Conservation (phyloP, 352 stramenopile genomes). For the Phytophthora sansomeana region DNA sequence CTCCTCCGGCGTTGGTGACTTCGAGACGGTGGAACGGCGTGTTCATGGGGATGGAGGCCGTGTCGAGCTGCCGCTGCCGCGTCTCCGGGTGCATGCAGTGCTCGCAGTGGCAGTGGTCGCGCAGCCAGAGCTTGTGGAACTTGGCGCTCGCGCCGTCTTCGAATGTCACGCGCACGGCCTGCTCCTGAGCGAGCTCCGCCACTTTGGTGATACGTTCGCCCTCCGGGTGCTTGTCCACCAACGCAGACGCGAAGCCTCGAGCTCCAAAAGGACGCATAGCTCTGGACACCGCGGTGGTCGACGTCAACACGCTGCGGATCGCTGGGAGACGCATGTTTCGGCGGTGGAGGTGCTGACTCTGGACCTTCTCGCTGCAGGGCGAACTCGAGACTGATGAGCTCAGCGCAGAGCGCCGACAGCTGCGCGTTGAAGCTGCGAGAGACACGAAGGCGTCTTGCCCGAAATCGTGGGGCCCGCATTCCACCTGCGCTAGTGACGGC, state of each 20-base stretch:
- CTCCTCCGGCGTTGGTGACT: conserved; percentile 37
- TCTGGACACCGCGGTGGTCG: background rate
- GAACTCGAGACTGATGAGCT: conserved; percentile 28
- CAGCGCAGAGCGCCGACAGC: conserved; percentile 4
- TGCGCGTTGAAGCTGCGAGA: conserved; percentile 37
- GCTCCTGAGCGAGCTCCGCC: conserved; percentile 56
- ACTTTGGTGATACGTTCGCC: conserved; percentile 47
- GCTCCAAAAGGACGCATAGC: background rate
- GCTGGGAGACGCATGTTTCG: conserved; percentile 34
- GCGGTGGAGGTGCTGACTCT: background rate
- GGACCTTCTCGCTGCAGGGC: conserved; percentile 12
- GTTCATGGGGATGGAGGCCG: conserved; percentile 76
- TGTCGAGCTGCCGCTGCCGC: conserved; percentile 78
- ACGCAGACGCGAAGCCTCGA: conserved; percentile 27
- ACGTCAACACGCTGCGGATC: conserved; percentile 23
- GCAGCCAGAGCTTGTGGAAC: conserved; percentile 90
- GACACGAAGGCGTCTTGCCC: conserved; percentile 24
- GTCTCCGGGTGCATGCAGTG: conserved; percentile 77
- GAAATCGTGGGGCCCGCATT: conserved; percentile 25
- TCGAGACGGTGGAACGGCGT: conserved; percentile 48
- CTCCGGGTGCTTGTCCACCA: conserved; percentile 26
- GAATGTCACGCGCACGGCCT: conserved; percentile 75
- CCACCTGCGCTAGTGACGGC: background rate
- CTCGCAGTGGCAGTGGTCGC: conserved; percentile 81
- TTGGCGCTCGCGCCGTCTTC: conserved; percentile 77